A percentile compares a stretch with the other conserved stretches of the same genome.
Conservation (phyloP, 495 filamentous ascomycete species). For the Annulohypoxylon nitens region DNA sequence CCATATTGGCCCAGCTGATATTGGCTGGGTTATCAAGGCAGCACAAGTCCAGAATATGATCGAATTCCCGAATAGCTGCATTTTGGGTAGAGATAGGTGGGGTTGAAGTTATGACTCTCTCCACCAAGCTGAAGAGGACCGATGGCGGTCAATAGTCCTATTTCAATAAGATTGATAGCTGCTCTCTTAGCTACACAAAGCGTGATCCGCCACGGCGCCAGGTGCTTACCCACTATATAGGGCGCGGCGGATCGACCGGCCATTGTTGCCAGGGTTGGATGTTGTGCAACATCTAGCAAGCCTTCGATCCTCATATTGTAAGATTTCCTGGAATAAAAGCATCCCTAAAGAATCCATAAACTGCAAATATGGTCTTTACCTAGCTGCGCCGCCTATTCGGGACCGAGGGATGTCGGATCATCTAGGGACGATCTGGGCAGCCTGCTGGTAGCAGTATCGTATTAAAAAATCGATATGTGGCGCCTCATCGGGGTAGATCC, state of each 20-base stretch:
- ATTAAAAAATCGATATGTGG: conserved; percentile 27
- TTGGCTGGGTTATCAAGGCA: conserved; percentile 23
- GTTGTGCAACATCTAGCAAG: conserved; percentile 21
- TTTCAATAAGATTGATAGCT: neutral
- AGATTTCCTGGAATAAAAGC: conserved; percentile 10
- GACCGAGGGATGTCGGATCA: conserved; percentile 32
- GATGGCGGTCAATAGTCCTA: neutral
- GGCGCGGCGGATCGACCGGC: conserved; percentile 7
- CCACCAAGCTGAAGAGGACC: neutral
- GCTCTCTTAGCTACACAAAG: conserved; percentile 12
- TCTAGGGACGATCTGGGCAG: conserved; percentile 3
- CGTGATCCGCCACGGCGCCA: conserved; percentile 11
- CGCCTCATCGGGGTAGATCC: conserved; percentile 15
- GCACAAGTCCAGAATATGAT: conserved; percentile 16
- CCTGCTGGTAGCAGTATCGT: conserved; percentile 17
- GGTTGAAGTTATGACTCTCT: neutral
- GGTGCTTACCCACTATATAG: conserved; percentile 33
- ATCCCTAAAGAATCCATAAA: conserved; percentile 3
- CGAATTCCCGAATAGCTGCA: conserved; percentile 22
- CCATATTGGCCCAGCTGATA: conserved; percentile 23
- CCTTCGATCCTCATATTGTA: conserved; percentile 18
- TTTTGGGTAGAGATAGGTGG: conserved; percentile 4
- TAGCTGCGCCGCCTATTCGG: conserved; percentile 33
- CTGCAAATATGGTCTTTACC: conserved; percentile 20
- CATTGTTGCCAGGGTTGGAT: conserved; percentile 14